A percentile compares a stretch with the other conserved stretches of the same genome.
Conservation (phyloP, 1,139 yeast genomes). For the Pichia sp. region DNA sequence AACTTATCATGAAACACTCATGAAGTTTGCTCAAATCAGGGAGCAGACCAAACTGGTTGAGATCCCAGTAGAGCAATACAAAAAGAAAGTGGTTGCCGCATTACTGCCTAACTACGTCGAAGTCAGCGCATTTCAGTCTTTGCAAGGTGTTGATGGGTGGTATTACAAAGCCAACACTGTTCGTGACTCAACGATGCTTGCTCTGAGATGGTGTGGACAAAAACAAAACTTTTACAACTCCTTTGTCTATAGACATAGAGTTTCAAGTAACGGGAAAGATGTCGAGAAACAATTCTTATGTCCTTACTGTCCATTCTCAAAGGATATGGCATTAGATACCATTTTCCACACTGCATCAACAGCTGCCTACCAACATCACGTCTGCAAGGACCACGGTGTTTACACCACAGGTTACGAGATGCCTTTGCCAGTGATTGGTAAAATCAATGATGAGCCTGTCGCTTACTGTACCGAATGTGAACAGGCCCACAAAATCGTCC, state of each 20-base stretch:
- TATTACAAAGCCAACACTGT: slow-evolving; percentile 5
- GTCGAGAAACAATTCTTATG: slow-evolving; percentile 20
- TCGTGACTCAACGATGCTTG: slow-evolving; percentile 7
- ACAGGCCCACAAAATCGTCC: neutral
- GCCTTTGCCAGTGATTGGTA: slow-evolving; percentile 19
- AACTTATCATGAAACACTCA: neutral
- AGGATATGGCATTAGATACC: slow-evolving; percentile 4
- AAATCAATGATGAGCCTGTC: neutral
- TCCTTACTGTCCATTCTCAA: slow-evolving; percentile 22
- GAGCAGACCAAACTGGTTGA: neutral
- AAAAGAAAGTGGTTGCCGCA: slow-evolving; percentile 3
- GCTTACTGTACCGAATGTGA: slow-evolving; percentile 7
- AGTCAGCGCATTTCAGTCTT: slow-evolving; percentile 1
- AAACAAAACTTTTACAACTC: slow-evolving; percentile 23
- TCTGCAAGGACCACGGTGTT: slow-evolving; percentile 26
- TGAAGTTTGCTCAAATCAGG: neutral
- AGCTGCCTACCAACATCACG: slow-evolving; percentile 26
- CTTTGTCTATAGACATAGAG: slow-evolving; percentile 18
- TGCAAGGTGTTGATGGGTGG: slow-evolving; percentile 12
- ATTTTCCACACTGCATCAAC: slow-evolving; percentile 21
- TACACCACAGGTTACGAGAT: slow-evolving; percentile 25
- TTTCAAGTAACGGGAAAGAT: slow-evolving; percentile 12
- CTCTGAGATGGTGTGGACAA: slow-evolving; percentile 17
- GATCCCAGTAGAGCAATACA: too few relatives aligned
- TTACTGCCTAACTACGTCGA: slow-evolving; percentile 8